Evolutionary conservation across 2,329 filamentous ascomycete species (phyloP).

Genomic region (Tolypocladium endophyticum): DNA sequence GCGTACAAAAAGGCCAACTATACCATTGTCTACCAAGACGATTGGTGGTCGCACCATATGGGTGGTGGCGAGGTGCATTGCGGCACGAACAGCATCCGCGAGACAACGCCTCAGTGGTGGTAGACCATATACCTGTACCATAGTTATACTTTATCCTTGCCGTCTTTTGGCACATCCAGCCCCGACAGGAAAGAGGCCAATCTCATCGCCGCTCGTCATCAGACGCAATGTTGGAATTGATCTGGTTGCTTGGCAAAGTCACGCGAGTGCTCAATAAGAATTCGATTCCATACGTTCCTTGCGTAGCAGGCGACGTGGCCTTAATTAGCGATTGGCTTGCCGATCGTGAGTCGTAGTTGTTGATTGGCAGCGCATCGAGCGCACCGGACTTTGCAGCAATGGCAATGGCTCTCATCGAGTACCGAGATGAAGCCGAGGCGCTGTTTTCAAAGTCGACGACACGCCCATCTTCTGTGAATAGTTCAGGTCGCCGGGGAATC

Average conservation of each 20-base stretch:
- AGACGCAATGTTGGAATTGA: too few species aligned
- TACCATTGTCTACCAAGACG: conserved; percentile 14
- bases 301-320: neutral
- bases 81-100: conserved; percentile 9
- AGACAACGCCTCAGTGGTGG: conserved; percentile 7
- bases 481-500: neutral
- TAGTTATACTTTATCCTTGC: too few species aligned
- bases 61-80: conserved; percentile 16
- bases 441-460: neutral
- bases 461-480: neutral
- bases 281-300: neutral
- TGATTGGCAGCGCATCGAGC: neutral
- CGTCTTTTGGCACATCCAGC: too few species aligned
- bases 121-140: neutral
- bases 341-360: neutral
- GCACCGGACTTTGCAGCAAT: neutral
- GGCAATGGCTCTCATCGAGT: neutral
- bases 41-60: conserved; percentile 15
- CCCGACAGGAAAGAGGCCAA: too few species aligned
- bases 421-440: neutral
- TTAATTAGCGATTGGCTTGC: neutral
- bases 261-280: neutral
- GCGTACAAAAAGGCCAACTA: conserved; percentile 11
- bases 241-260: neutral
- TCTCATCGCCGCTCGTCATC: too few species aligned